These are phyloP conservation scores for Trypethelium eluteriae DNA, from an alignment of 495 filamentous ascomycete genomes.

Conservation along the genomic window DNA sequence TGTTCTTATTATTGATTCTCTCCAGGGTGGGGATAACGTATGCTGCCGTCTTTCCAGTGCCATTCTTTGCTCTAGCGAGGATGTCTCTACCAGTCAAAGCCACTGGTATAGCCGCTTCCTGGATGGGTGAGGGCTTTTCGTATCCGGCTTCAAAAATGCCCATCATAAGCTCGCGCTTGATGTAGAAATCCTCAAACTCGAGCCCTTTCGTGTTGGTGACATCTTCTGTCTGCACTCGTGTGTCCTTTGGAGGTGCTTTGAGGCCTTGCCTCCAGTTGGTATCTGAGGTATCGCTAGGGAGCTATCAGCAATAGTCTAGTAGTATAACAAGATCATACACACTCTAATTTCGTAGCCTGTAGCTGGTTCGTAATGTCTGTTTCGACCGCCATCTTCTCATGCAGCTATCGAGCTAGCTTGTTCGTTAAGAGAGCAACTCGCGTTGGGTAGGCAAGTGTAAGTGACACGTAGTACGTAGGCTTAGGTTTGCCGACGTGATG, in stretches of 20 bases:
- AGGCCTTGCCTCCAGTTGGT: slow-evolving; percentile 72
- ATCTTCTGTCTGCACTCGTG: slow-evolving; percentile 93
- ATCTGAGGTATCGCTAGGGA: slow-evolving; percentile 47
- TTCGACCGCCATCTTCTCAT: slow-evolving; percentile 6
- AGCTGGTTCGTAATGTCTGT: slow-evolving; percentile 35
- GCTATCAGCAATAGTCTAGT: background rate
- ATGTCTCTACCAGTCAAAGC: slow-evolving; percentile 93
- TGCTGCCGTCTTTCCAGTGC: slow-evolving; percentile 95
- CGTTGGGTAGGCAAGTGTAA: background rate
- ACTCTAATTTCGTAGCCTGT: slow-evolving; percentile 61
- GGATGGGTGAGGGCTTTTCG: slow-evolving; percentile 96
- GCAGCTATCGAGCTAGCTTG: background rate
- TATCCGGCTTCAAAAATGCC: slow-evolving; percentile 98
- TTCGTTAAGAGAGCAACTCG: background rate
- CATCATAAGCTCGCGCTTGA: slow-evolving; percentile 93
- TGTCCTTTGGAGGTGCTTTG: slow-evolving; percentile 73
- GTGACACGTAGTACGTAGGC: no score
- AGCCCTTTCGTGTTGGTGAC: slow-evolving; percentile 94
- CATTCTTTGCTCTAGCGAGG: slow-evolving; percentile 93
- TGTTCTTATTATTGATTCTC: slow-evolving; percentile 89
- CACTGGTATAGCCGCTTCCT: slow-evolving; percentile 97
- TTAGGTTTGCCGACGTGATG: no score
- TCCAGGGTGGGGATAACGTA: slow-evolving; percentile 95
- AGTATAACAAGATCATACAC: slow-evolving; percentile 25
- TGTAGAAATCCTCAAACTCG: slow-evolving; percentile 92